Evolutionary conservation across 2,329 filamentous ascomycete species (phyloP), one percentile per base, ranked within the genome.

Genomic region (Parasarocladium wereldwijsianum): DNA sequence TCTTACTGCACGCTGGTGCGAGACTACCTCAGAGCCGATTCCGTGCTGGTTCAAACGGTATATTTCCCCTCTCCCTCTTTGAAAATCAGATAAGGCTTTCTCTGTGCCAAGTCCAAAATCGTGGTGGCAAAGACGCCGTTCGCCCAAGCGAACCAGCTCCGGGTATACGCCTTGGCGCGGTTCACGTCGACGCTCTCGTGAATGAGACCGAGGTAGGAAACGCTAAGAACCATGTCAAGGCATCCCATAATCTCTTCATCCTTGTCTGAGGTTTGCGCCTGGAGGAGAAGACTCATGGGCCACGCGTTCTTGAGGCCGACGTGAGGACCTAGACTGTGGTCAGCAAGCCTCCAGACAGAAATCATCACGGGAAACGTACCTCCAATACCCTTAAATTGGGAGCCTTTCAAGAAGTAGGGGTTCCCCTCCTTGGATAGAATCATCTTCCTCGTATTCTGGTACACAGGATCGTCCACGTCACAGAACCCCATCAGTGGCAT

Each of bases 71-170:
- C 64, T 1, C 70, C 72, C 27, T 69, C 54, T 10, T 73, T 76
- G 50, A 94, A 93, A 22, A 96, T 66, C 42, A 96, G 51, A 52
- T 93, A 71, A 4, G 90, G 90, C 53, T 93, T 93, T 49, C 87
- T 63, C 53, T 78, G 76, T 2, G 86, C 90, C 31, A 98, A 50
- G 57, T 94, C 84, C 30, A 98, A 58, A 26, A 98, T 83, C 0
- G 86, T 93, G 51, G 84, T 77, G 10, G 87, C 85, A 55, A 93
- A 96, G 8, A 98, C 84, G 1, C 84, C 90, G 43, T 98, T 98
- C 8, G 90, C 90, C 90, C 86, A 96, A 3, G 87, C 84, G 51
- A 96, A 96, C 87, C 87, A 96, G 46, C 79, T 84, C 39, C 85
- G 65, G 2, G 87, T 94, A 51, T 90, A 96, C 14, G 60, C 57